These are phyloP conservation scores for Symbiodinium pilosum DNA, from an alignment of 73 alveolate species.

Conservation along the genomic window DNA sequence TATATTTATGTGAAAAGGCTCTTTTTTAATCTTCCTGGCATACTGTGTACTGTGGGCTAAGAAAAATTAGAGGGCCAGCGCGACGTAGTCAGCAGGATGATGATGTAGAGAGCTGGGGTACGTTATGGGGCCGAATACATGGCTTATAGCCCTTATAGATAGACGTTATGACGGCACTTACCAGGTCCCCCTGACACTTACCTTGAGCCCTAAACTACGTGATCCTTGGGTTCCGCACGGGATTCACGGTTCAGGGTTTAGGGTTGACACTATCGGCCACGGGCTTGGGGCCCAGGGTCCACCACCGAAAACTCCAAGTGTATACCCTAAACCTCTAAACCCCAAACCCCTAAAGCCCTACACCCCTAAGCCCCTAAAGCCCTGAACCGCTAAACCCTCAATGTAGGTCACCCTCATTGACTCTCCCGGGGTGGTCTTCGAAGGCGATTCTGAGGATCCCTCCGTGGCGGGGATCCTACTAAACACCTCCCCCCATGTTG, in stretches of 20 bases:
- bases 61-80: no score
- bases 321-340: neutral
- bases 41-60: no score
- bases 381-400: neutral
- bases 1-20: no score
- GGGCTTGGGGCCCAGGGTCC: neutral
- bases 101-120: no score
- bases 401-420: slow-evolving; percentile 97
- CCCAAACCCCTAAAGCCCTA: neutral
- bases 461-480: neutral
- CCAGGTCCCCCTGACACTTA: no score
- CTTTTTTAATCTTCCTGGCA: no score
- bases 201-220: no score
- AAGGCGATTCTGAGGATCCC: slow-evolving; percentile 69
- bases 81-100: no score
- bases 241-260: neutral
- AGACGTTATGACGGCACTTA: no score
- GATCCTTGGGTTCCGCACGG: no score
- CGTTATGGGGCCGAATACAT: no score
- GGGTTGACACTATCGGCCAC: neutral
- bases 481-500: neutral
- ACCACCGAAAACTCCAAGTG: neutral
- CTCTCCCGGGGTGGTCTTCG: slow-evolving; percentile 99
- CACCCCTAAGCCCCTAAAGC: neutral
- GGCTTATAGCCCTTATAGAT: no score